Evolutionary conservation across 768 basidiomycete species (phyloP).

Genomic region (Phlebiopsis flavidoalba): DNA sequence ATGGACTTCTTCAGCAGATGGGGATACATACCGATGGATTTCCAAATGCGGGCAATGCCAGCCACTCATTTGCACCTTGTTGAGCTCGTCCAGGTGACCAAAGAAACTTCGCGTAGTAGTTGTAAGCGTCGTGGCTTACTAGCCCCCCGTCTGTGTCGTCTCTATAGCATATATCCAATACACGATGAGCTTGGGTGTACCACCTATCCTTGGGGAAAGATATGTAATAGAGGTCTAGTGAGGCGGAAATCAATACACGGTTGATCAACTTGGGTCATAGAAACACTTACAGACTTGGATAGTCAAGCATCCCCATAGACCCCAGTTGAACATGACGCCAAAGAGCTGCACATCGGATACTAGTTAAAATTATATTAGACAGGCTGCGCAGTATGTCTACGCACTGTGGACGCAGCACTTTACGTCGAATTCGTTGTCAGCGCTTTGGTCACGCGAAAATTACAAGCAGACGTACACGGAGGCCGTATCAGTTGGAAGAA

Average conservation of each 20-base stretch:
- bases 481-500: no score
- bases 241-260: background rate
- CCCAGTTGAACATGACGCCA: constrained; percentile 23
- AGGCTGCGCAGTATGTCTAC: no score
- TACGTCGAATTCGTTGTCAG: no score
- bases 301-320: constrained; percentile 10
- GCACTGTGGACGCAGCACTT: no score
- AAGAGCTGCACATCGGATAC: constrained; percentile 1
- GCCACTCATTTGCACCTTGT: background rate
- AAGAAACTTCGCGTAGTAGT: constrained; percentile 21
- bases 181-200: constrained; percentile 11
- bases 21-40: background rate
- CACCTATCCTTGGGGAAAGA: constrained; percentile 10
- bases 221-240: constrained; percentile 9
- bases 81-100: constrained; percentile 13
- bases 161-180: constrained; percentile 2
- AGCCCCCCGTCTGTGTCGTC: constrained; percentile 13
- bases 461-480: no score
- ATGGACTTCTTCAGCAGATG: no score
- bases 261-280: no score
- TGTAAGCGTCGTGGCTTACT: constrained; percentile 19
- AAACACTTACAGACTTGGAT: constrained; percentile 16
- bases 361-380: no score
- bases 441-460: no score
- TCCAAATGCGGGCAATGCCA: background rate